Percentiles rank a stretch among this genome's conserved stretches.
Conservation (phyloP, 306 rosid genomes). For the Sicyos baderoa region DNA sequence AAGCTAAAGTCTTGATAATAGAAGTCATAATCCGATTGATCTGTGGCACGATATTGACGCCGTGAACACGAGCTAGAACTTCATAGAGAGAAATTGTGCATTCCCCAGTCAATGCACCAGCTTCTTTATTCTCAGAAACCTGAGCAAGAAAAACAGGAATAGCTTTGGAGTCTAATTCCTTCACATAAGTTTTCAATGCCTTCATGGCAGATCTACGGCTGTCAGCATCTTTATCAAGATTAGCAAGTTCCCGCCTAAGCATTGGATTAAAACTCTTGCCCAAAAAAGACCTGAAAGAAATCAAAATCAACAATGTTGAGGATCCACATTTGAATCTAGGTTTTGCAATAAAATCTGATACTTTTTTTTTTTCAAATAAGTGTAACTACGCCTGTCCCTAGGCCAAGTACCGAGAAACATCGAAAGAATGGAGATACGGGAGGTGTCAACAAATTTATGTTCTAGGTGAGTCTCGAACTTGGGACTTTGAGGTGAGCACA, state of each 20-base stretch:
- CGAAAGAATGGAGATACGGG: too few species aligned
- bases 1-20: slow-evolving; percentile 68
- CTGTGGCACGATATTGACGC: slow-evolving; percentile 68
- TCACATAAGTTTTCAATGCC: slow-evolving; percentile 62
- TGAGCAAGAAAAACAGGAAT: slow-evolving; percentile 78
- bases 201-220: slow-evolving; percentile 76
- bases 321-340: too few species aligned
- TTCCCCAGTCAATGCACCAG: slow-evolving; percentile 59
- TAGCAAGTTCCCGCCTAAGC: slow-evolving; percentile 48
- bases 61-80: slow-evolving; percentile 82
- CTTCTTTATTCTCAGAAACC: slow-evolving; percentile 80
- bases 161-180: slow-evolving; percentile 63
- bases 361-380: too few species aligned
- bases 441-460: too few species aligned
- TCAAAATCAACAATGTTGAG: not conserved
- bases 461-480: too few species aligned
- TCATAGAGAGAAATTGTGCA: slow-evolving; percentile 73
- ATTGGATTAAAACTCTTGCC: slow-evolving; percentile 49
- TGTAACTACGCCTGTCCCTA: too few species aligned
- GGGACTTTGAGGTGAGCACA: too few species aligned
- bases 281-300: slow-evolving; percentile 36
- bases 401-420: too few species aligned
- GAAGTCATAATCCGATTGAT: slow-evolving; percentile 62
- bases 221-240: slow-evolving; percentile 74
- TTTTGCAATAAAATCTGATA: too few species aligned